These are phyloP conservation scores for Botrytis sinoallii DNA, from an alignment of 2,329 filamentous ascomycete species.

Conservation along the genomic window DNA sequence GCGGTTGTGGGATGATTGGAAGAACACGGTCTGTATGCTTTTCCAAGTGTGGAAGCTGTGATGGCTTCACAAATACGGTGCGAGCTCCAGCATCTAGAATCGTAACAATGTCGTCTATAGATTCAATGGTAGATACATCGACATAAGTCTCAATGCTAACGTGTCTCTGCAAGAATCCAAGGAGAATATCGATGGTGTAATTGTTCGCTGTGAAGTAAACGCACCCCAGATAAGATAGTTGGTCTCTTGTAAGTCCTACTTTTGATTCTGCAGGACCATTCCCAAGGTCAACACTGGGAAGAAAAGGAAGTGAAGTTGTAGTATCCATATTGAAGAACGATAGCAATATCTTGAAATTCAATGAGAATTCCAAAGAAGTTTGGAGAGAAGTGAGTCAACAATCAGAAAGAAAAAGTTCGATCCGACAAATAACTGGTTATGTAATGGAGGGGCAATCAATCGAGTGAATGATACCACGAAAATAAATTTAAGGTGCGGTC, in stretches of 20 bases:
- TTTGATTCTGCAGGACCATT: slow-evolving; percentile 47
- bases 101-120: slow-evolving; percentile 69
- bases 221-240: slow-evolving; percentile 57
- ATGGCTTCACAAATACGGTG: slow-evolving; percentile 75
- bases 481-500: slow-evolving; percentile 26
- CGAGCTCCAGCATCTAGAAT: slow-evolving; percentile 82
- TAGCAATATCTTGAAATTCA: not conserved
- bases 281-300: slow-evolving; percentile 55
- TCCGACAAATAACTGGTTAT: slow-evolving; percentile 21
- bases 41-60: slow-evolving; percentile 59
- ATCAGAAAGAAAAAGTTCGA: slow-evolving; percentile 11
- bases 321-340: slow-evolving; percentile 53
- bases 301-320: slow-evolving; percentile 60
- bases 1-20: slow-evolving; percentile 40
- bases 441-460: slow-evolving; percentile 29
- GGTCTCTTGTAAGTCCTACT: slow-evolving; percentile 54
- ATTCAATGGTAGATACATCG: slow-evolving; percentile 68
- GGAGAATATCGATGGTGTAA: slow-evolving; percentile 33
- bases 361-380: slow-evolving; percentile 12
- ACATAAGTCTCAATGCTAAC: slow-evolving; percentile 64
- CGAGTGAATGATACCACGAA: slow-evolving; percentile 1
- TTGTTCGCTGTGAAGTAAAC: slow-evolving; percentile 54
- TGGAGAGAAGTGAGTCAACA: slow-evolving; percentile 16
- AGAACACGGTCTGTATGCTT: slow-evolving; percentile 57
- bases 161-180: slow-evolving; percentile 48